phyloP scores from a whole-genome alignment of 73 alveolate species.

The Paramecium sexaurelia region DNA sequence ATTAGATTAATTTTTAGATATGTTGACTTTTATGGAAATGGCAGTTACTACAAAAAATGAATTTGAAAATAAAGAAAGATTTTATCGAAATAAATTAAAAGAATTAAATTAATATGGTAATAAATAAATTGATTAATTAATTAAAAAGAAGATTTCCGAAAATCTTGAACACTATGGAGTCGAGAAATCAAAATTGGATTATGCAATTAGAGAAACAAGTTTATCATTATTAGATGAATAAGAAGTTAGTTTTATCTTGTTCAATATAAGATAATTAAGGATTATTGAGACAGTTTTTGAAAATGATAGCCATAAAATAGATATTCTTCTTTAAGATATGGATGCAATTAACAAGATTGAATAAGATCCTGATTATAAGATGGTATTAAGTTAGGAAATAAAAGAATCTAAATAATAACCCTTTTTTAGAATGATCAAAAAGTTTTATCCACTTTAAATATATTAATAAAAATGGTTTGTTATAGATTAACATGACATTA shows the following conservation, averaged over 20 bases:
- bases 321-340: neutral
- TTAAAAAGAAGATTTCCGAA: slow-evolving; percentile 32
- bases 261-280: neutral
- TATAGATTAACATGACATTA: slow-evolving; percentile 28
- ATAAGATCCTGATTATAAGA: neutral
- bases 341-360: slow-evolving; percentile 17
- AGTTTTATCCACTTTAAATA: slow-evolving; percentile 15
- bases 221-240: neutral
- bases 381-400: slow-evolving; percentile 29
- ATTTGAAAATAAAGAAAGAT: slow-evolving; percentile 29
- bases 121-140: neutral
- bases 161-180: slow-evolving; percentile 14
- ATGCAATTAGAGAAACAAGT: neutral
- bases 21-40: slow-evolving; percentile 38
- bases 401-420: slow-evolving; percentile 14
- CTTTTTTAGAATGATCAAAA: slow-evolving; percentile 24
- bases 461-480: slow-evolving; percentile 50
- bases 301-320: neutral
- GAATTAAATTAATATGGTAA: slow-evolving; percentile 32
- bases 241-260: neutral
- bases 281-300: slow-evolving; percentile 16
- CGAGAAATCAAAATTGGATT: slow-evolving; percentile 46
- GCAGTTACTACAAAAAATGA: slow-evolving; percentile 35
- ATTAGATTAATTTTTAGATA: slow-evolving; percentile 35
- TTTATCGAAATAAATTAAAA: neutral